Evolutionary conservation across 306 rosid genomes (phyloP).

Genomic region (Lupinus albus): DNA sequence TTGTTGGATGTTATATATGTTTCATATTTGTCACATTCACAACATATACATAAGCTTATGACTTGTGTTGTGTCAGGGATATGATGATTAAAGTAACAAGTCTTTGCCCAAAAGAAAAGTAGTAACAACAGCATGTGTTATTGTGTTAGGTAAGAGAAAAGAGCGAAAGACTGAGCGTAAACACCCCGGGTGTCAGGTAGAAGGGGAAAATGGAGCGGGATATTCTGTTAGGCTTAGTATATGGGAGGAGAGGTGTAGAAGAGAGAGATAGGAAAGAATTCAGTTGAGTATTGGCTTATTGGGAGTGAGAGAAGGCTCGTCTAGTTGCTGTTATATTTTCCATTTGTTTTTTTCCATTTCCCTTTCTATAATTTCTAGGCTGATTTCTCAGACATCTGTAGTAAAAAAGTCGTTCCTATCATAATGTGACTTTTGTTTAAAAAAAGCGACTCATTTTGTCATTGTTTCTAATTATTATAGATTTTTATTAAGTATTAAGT

Average conservation of each 20-base stretch:
- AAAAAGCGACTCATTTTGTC: neutral
- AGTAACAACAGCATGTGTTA: neutral
- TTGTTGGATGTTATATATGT: neutral
- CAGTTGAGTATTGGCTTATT: neutral
- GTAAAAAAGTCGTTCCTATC: neutral
- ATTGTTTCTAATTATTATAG: neutral
- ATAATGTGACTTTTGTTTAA: neutral
- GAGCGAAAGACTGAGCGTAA: neutral
- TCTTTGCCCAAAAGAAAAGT: neutral
- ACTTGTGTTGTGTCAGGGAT: constrained; percentile 19
- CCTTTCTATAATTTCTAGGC: neutral
- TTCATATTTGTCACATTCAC: constrained; percentile 15
- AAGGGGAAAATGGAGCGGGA: neutral
- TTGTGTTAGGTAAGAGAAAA: neutral
- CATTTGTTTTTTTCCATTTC: neutral
- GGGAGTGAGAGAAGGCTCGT: neutral
- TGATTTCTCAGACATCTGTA: neutral
- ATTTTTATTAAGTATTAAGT: neutral
- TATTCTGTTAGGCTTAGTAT: too few species aligned
- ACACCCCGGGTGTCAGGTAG: neutral
- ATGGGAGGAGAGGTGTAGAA: neutral
- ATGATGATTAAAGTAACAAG: constrained; percentile 14
- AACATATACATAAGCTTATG: neutral
- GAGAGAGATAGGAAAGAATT: neutral
- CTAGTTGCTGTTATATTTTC: neutral